These are phyloP conservation scores for Naganishia friedmannii DNA, from an alignment of 768 basidiomycete species.

Conservation along the genomic window DNA sequence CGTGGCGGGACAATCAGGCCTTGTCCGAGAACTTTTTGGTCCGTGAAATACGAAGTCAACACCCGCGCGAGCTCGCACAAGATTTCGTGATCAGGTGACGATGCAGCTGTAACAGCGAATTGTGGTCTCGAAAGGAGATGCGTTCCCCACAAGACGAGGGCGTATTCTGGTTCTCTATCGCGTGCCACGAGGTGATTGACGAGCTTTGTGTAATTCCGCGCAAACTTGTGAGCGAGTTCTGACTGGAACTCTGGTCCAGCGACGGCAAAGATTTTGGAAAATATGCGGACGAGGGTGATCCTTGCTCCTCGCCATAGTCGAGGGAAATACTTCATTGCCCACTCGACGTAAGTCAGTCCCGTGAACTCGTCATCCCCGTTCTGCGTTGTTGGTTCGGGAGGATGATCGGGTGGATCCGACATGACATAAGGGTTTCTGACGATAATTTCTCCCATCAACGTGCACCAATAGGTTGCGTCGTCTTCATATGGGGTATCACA, in stretches of 20 bases:
- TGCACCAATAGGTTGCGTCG: conserved; percentile 40
- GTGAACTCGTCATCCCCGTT: not conserved
- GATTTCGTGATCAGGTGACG: conserved; percentile 64
- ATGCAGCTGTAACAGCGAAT: conserved; percentile 73
- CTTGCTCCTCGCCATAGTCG: conserved; percentile 81
- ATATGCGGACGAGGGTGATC: conserved; percentile 75
- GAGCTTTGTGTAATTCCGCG: conserved; percentile 76
- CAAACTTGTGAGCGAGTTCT: conserved; percentile 76
- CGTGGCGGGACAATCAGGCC: conserved; percentile 59
- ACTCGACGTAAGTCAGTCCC: conserved; percentile 60
- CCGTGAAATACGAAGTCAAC: conserved; percentile 87
- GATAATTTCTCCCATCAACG: conserved; percentile 33
- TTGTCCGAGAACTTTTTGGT: conserved; percentile 65
- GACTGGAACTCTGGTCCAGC: conserved; percentile 74
- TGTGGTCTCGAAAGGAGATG: conserved; percentile 87
- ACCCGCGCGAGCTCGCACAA: conserved; percentile 64
- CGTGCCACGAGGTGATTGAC: conserved; percentile 87
- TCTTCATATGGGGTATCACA: conserved; percentile 34
- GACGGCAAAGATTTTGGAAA: conserved; percentile 69
- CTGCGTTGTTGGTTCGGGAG: not conserved
- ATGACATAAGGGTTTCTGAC: not conserved
- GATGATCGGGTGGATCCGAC: conserved; percentile 12
- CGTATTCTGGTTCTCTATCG: conserved; percentile 91
- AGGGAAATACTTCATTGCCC: conserved; percentile 66
- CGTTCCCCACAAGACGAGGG: conserved; percentile 61